Evolutionary conservation across 345 rosid species (phyloP), one percentile per base, ranked within the genome.

Genomic region (Populus euphratica): DNA sequence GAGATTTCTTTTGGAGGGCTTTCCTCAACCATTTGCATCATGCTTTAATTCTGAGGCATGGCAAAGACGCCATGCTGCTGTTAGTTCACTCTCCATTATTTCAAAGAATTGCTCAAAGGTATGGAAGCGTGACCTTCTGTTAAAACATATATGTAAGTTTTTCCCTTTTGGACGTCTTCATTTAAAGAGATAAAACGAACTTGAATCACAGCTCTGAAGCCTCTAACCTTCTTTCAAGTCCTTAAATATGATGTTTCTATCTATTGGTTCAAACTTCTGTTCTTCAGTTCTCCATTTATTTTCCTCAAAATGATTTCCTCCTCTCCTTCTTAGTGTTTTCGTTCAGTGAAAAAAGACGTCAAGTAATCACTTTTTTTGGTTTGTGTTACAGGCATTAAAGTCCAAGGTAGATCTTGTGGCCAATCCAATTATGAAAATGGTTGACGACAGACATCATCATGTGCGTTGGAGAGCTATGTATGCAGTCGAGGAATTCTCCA

Each of bases 61-160:
- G 75, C 47, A 56, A 73, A 20, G 43, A 25, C 75, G 75, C 4
- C 49, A 38, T 36, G 75, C 75, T 21, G 75, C 49, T 36, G 49
- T 38, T 13, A 31, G 13, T 54, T 20, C 47, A 0, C 29, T 25
- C 0, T 36, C 75, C 17, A 33, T 29, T 56, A 54, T 73, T 12
- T 29, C 66, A 56, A 56, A 29, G 6, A 35, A 25, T 56, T 73
- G 66, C 66, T 33, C 62, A 20, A 52, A 49, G 63, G 63, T 52
- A 39, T 20, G 25, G 18, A 20, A 33, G 39, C 47, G 20, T 20
- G 23, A 36, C 1, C 18, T 36, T 33, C 9, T 36, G 8, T 49
- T 29, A 14, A 50, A 31, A 72, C n/a, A 16, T 50, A 52, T 2
- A 23, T 29, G 18, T 12, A 20, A 52, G 16, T 35, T n/a, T 20